phyloP scores from a whole-genome alignment of 768 basidiomycete species.

The Suillus placidus region DNA sequence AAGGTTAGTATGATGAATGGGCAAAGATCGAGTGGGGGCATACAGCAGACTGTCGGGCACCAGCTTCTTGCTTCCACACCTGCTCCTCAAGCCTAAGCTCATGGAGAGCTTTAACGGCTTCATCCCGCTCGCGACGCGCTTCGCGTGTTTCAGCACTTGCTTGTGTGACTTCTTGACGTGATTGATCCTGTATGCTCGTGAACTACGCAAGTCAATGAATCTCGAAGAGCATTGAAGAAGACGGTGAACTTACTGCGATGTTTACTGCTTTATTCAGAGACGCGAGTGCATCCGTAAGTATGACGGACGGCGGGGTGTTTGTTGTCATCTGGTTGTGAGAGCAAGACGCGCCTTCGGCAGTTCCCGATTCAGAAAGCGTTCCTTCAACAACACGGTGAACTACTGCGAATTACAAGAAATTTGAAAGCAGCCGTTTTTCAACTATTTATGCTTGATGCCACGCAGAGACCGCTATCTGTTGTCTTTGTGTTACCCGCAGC shows the following conservation, averaged over 20 bases:
- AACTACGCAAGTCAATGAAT: slow-evolving; percentile 41
- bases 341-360: slow-evolving; percentile 23
- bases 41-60: slow-evolving; percentile 50
- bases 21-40: slow-evolving; percentile 29
- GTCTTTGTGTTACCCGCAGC: background rate
- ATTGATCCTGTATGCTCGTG: slow-evolving; percentile 56
- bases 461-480: background rate
- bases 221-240: background rate
- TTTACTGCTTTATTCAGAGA: slow-evolving; percentile 44
- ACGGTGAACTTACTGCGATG: slow-evolving; percentile 38
- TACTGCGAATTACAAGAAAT: background rate
- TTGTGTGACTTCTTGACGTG: slow-evolving; percentile 54
- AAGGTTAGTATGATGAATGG: slow-evolving; percentile 15
- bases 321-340: slow-evolving; percentile 29
- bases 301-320: slow-evolving; percentile 34
- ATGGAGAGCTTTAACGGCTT: slow-evolving; percentile 49
- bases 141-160: slow-evolving; percentile 48
- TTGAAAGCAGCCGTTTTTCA: background rate
- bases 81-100: slow-evolving; percentile 47
- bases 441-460: background rate
- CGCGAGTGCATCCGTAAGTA: slow-evolving; percentile 45
- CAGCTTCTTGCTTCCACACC: slow-evolving; percentile 48
- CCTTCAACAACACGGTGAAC: background rate
- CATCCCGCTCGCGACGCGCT: slow-evolving; percentile 53
- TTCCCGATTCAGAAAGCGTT: slow-evolving; percentile 18